phyloP scores from a whole-genome alignment of 2,329 filamentous ascomycete species.

The Beauveria varroae region DNA sequence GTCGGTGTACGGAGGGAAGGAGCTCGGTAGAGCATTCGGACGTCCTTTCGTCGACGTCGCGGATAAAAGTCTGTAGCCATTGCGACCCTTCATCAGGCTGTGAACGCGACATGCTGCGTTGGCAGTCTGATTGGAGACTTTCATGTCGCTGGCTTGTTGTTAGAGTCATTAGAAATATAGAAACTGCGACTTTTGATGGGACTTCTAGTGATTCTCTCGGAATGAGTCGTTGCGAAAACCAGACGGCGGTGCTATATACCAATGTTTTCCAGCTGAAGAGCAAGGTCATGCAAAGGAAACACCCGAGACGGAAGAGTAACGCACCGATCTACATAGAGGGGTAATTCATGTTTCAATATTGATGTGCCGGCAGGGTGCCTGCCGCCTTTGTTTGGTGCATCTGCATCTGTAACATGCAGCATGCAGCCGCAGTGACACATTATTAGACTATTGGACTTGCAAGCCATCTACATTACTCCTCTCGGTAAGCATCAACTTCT shows the following conservation, averaged over 20 bases:
- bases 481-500: too few species aligned
- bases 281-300: too few species aligned
- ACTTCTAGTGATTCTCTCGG: too few species aligned
- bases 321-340: too few species aligned
- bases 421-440: too few species aligned
- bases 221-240: neutral
- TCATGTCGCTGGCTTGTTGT: neutral
- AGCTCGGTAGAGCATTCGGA: accelerated
- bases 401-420: neutral
- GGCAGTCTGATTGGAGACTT: neutral
- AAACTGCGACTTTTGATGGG: too few species aligned
- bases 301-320: too few species aligned
- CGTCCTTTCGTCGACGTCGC: neutral
- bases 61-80: neutral
- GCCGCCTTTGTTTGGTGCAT: neutral
- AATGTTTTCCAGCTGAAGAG: too few species aligned
- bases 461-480: too few species aligned
- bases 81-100: neutral
- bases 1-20: neutral
- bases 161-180: neutral
- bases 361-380: too few species aligned
- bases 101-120: neutral
- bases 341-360: too few species aligned
- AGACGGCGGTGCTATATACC: neutral
- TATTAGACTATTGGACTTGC: too few species aligned